Base-by-base conservation (phyloP, 2,329 filamentous ascomycete genomes). In the Venturia pyrina region DNA sequence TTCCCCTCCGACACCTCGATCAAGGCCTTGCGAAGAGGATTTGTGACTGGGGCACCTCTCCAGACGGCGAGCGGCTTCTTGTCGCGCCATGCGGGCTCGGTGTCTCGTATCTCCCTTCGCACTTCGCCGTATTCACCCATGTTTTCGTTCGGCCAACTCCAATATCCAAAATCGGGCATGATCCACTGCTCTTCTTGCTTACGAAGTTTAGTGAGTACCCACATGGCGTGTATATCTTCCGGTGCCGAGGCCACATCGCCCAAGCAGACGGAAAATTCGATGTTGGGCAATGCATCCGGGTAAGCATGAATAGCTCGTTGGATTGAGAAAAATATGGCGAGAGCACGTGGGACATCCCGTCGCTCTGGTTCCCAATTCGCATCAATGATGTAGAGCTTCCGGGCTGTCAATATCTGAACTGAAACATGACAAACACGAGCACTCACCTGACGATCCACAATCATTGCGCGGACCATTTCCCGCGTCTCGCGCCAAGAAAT, bases 261-360 rank as follows among this genome's bases (percentile, higher is more conserved):
- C 70, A 85, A 78, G 71, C 79, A 79, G 69, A 86, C 76, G 56
- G 81, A 75, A 70, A 86, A 80, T 69, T 82, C 74, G 34, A 81
- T 82, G 71, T 85, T 76, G 5, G 83, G 82, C 2, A 83, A 69
- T 0, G 75, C 75, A 5, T 76, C 72, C 0, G 82, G 81, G 8
- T 80, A 79, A 13, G 84, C 81, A 40, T 80, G 69, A 15, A 85
- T 71, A 5, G 83, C 82, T 67, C 80, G 79, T 70, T 85, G 75
- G 68, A 86, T 77, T 68, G 83, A 80, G 71, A 83, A 79, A 0
- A 86, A 77, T 11, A 80, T 78, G n/a, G 83, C 81, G 17, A 73
- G 70, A 7, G 70, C 69, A 21, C 75, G 74, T 15, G 70, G 69
- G n/a, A 69, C 63, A 48, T 70, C 65, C 34, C 69, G 70, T n/a